These are phyloP conservation scores for Salmacisia buchloeana DNA, from an alignment of 1,284 basidiomycete species.

Conservation along the genomic window DNA sequence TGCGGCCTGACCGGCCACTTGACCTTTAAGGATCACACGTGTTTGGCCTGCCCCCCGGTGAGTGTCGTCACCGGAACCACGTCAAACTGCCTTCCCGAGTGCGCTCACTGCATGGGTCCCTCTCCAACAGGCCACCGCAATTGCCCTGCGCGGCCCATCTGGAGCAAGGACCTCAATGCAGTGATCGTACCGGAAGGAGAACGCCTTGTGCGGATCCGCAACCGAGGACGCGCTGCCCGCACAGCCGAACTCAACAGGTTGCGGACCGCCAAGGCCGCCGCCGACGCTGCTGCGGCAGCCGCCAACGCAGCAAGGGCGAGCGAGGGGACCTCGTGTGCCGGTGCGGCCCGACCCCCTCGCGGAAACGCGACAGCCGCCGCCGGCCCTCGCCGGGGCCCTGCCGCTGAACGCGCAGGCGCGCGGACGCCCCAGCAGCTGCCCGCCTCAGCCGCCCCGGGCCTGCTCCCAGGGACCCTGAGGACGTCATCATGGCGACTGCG, in stretches of 20 bases:
- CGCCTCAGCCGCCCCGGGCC: no score
- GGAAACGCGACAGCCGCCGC: no score
- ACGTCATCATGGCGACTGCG: neutral
- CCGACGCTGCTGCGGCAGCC: no score
- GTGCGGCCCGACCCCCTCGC: no score
- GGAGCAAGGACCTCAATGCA: neutral
- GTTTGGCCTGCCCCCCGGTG: neutral
- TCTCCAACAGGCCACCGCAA: neutral
- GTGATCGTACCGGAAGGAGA: conserved; percentile 5
- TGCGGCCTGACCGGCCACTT: neutral
- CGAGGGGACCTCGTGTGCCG: no score
- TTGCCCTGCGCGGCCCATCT: neutral
- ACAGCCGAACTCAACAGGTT: neutral
- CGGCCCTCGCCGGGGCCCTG: no score
- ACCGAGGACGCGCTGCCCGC: neutral
- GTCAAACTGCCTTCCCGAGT: neutral
- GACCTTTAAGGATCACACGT: neutral
- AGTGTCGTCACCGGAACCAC: neutral
- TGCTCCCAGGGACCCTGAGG: neutral
- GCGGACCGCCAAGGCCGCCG: no score
- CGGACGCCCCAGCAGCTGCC: no score
- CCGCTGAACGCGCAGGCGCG: no score
- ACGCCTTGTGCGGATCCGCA: neutral
- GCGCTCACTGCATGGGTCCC: neutral
- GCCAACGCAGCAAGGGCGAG: no score